Percentiles rank a stretch among this genome's conserved stretches.
phyloP scores from a whole-genome alignment of 1,284 basidiomycete species.

The Marasmius tenuissimus region DNA sequence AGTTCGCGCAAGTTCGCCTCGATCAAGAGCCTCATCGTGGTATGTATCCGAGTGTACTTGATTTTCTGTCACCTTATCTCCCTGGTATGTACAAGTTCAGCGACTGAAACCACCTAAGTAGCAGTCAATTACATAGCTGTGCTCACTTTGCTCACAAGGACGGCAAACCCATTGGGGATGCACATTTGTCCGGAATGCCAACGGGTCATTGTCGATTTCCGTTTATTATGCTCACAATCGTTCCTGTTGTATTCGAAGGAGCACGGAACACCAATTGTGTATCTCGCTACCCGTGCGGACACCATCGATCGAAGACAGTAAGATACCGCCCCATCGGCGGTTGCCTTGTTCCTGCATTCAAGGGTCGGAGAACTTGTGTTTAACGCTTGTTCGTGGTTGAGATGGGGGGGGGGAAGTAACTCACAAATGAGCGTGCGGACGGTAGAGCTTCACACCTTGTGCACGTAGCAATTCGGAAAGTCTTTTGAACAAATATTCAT shows the following conservation, averaged over 20 bases:
- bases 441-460: conserved; percentile 30
- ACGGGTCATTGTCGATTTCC: not conserved
- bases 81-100: no score
- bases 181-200: not conserved
- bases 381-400: no score
- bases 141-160: not conserved
- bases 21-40: no score
- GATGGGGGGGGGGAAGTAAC: conserved; percentile 13
- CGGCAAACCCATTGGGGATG: not conserved
- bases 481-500: conserved; percentile 21
- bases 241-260: conserved; percentile 23
- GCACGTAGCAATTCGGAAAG: conserved; percentile 22
- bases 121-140: no score
- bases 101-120: no score
- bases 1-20: no score
- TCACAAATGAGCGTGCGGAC: conserved; percentile 45
- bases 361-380: no score
- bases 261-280: conserved; percentile 32
- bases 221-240: conserved; percentile 27
- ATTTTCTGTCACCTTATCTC: no score
- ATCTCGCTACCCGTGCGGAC: conserved; percentile 31
- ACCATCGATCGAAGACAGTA: conserved; percentile 40
- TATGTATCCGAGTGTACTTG: no score
- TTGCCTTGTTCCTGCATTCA: conserved; percentile 48
- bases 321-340: conserved; percentile 42